These are phyloP conservation scores for Candida easanensis DNA, from an alignment of 805 yeast species.

Conservation along the genomic window DNA sequence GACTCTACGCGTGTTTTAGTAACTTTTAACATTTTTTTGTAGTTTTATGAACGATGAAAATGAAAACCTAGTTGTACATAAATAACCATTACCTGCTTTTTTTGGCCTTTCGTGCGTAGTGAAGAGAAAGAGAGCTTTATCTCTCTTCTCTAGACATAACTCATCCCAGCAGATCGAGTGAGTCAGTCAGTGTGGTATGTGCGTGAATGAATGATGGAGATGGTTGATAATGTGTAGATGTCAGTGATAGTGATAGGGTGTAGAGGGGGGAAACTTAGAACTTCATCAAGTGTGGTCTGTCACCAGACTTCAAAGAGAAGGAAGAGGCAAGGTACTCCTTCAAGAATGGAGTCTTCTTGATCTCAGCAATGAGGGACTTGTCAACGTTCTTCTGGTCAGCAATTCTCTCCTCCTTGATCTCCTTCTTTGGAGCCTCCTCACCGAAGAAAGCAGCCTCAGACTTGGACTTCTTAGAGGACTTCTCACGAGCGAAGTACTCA, in stretches of 20 bases:
- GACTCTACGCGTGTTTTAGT: neutral
- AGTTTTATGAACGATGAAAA: conserved; percentile 18
- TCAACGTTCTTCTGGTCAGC: conserved; percentile 97
- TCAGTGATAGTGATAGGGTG: neutral
- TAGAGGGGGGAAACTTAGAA: conserved; percentile 51
- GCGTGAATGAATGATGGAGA: neutral
- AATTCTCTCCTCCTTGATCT: conserved; percentile 87
- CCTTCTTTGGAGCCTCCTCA: conserved; percentile 72
- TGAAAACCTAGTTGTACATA: conserved; percentile 23
- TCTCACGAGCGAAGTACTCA: conserved; percentile 96
- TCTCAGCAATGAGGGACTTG: conserved; percentile 85
- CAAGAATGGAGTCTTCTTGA: conserved; percentile 96
- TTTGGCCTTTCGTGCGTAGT: neutral
- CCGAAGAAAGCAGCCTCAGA: conserved; percentile 93
- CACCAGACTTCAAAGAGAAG: conserved; percentile 97
- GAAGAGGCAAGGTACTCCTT: conserved; percentile 94
- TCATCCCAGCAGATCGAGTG: conserved; percentile 1
- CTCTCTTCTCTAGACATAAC: neutral
- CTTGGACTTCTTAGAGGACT: conserved; percentile 76
- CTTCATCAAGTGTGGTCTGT: conserved; percentile 97
- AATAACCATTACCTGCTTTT: conserved; percentile 21
- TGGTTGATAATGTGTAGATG: conserved; percentile 1
- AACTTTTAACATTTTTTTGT: conserved; percentile 21
- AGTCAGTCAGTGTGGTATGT: neutral
- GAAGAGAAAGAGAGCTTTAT: neutral